Evolutionary conservation across 1,284 basidiomycete species (phyloP).

Genomic region (Vanrija sp.): DNA sequence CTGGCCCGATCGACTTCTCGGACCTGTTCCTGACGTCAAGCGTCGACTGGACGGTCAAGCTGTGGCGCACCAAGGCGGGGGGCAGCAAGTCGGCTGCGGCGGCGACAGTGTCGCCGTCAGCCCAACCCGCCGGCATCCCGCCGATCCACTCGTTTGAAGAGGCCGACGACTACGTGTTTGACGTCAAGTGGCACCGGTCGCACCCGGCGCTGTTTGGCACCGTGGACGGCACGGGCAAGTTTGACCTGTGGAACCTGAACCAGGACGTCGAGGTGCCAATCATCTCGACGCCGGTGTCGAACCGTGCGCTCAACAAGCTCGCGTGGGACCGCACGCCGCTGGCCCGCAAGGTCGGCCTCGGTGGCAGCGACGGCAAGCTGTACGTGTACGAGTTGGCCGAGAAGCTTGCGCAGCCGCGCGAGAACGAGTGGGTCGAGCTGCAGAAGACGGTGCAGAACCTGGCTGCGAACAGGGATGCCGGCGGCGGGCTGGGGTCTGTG

Average conservation of each 20-base stretch:
- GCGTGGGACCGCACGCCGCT: conserved; percentile 85
- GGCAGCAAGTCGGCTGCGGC: conserved; percentile 44
- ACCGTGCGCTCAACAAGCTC: conserved; percentile 87
- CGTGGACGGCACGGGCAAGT: conserved; percentile 89
- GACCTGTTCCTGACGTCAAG: conserved; percentile 89
- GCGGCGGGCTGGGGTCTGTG: conserved; percentile 3
- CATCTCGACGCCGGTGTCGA: conserved; percentile 50
- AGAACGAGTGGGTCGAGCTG: conserved; percentile 83
- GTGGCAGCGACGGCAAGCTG: conserved; percentile 84
- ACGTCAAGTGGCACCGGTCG: conserved; percentile 92
- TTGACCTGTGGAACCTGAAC: conserved; percentile 97
- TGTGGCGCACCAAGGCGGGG: conserved; percentile 71
- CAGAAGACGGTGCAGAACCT: conserved; percentile 64
- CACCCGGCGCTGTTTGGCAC: conserved; percentile 92
- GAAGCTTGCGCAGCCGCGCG: conserved; percentile 67
- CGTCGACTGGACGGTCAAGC: conserved; percentile 93
- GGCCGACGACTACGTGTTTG: conserved; percentile 97
- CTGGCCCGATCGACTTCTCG: conserved; percentile 87
- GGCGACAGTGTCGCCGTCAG: conserved; percentile 36
- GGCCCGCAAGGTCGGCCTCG: conserved; percentile 70
- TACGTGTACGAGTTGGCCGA: conserved; percentile 96
- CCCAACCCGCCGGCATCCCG: conserved; percentile 49
- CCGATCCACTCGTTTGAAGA: conserved; percentile 92
- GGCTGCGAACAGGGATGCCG: conserved; percentile 7
- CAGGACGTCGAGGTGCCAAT: conserved; percentile 70